Evolutionary conservation across 805 yeast species (phyloP).

Genomic region (Saccharomyces kudriavzevii): DNA sequence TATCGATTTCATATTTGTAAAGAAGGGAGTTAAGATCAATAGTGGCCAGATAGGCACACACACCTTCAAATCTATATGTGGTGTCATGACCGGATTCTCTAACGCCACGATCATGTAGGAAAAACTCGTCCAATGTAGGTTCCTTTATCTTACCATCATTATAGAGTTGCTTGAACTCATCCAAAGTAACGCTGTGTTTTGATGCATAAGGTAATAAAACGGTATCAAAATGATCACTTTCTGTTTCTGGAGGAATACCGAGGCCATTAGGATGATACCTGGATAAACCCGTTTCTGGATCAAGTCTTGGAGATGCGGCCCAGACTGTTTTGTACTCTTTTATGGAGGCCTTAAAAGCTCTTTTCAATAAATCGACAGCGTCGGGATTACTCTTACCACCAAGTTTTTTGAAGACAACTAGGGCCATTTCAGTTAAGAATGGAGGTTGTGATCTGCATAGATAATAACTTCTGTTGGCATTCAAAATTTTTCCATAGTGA

Average conservation of each 20-base stretch:
- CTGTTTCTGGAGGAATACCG: conserved; percentile 98
- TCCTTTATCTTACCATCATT: conserved; percentile 58
- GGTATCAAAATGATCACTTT: conserved; percentile 74
- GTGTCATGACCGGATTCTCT: conserved; percentile 97
- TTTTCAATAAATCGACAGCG: conserved; percentile 52
- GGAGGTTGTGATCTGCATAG: conserved; percentile 94
- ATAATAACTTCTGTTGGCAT: conserved; percentile 90
- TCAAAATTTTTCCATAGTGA: conserved; percentile 85
- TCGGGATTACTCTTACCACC: conserved; percentile 40
- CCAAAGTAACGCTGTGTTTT: conserved; percentile 49
- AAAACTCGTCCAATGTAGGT: conserved; percentile 80
- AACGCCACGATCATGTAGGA: conserved; percentile 87
- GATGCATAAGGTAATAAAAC: conserved; percentile 60
- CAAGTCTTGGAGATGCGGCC: conserved; percentile 67
- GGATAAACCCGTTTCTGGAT: conserved; percentile 67
- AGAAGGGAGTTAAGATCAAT: conserved; percentile 79
- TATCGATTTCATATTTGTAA: conserved; percentile 85
- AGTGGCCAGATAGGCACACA: conserved; percentile 83
- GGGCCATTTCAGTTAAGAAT: conserved; percentile 86
- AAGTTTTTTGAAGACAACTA: conserved; percentile 55
- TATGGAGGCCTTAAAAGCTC: conserved; percentile 71
- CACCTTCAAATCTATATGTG: conserved; percentile 79
- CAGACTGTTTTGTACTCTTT: conserved; percentile 79
- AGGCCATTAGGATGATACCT: conserved; percentile 83
- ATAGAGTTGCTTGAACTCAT: conserved; percentile 61